Base-by-base conservation (phyloP, 306 rosid genomes). In the Benincasa hispida region DNA sequence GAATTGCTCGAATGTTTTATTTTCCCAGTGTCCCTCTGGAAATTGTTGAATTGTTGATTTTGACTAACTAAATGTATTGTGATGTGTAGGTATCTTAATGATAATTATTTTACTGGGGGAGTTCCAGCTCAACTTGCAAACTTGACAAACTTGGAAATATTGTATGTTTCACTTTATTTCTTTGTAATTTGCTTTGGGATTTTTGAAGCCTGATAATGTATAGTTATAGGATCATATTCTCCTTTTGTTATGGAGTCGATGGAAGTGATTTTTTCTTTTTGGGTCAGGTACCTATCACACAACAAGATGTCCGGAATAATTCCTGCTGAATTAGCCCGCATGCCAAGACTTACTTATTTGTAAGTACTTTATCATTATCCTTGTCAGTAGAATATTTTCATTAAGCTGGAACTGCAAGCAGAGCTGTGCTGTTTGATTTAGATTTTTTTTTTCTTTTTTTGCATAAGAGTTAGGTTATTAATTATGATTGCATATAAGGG, bases 21-120 rank as follows among this genome's bases (percentile, higher is more conserved):
- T 53, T 74, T 54, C 24, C 11, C 28, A 76, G 8, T 39, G 21
- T 32, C 76, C 47, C 50, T 35, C 32, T 42, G 76, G 55, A 54
- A 59, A 68, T 54, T 72, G 34, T 28, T 67, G 21, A 72, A 42
- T 17, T 69, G 39, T 11, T 14, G 21, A 24, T 48, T 53, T 74
- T 80, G 76, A 66, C 56, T 77, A 42, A 54, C 18, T 13, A 21
- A 32, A 76, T 84, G 34, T 65, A 55, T 63, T 81, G 45, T 80
- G 28, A 27, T 9, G 27, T 81, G 63, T 69, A 92, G 99, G 81
- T 95, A 95, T 84, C 86, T 95, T 19, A 95, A 92, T 90, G 89
- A 89, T 74, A 95, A 95, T 72, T 92, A 92, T 83, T 91, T 89
- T 68, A 95, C 99, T 19, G 99, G 99, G 80, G 99, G 98, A 82